Percentiles rank a stretch among this genome's conserved stretches.
Evolutionary conservation across 2,329 filamentous ascomycete species (phyloP).

Genomic region (Xylariaceae sp.): DNA sequence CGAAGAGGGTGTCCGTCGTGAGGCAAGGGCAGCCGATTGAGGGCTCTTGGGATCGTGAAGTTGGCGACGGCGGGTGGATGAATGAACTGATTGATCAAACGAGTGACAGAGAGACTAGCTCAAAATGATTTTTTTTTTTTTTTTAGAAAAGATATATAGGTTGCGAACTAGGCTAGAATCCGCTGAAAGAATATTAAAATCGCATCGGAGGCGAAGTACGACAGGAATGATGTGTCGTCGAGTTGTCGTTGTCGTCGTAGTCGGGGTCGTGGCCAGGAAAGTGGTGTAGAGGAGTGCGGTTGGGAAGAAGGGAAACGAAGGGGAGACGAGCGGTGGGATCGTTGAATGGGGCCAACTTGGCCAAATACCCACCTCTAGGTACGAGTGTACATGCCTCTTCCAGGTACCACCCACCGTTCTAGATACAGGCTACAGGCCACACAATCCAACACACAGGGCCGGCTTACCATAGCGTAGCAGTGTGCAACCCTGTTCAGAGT

Average conservation of each 20-base stretch:
- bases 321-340: slow-evolving; percentile 6
- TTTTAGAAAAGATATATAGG: slow-evolving; percentile 10
- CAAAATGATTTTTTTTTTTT: no score
- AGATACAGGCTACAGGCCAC: no score
- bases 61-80: not conserved
- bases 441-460: no score
- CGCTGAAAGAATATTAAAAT: not conserved
- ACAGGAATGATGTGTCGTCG: slow-evolving; percentile 2
- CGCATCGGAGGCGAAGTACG: slow-evolving; percentile 3
- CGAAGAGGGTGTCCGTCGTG: slow-evolving; percentile 3
- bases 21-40: slow-evolving; percentile 7
- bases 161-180: not conserved
- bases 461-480: no score
- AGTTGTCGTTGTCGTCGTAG: no score
- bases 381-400: no score
- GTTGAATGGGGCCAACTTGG: not conserved
- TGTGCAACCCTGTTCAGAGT: no score
- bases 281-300: not conserved
- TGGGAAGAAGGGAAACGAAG: slow-evolving; percentile 6
- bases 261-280: not conserved
- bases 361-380: no score
- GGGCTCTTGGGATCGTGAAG: not conserved
- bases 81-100: slow-evolving; percentile 26
- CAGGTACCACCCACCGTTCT: no score
- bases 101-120: slow-evolving; percentile 48